These are phyloP conservation scores for Amanita pallidorosea DNA, from an alignment of 768 basidiomycete species.

Conservation along the genomic window DNA sequence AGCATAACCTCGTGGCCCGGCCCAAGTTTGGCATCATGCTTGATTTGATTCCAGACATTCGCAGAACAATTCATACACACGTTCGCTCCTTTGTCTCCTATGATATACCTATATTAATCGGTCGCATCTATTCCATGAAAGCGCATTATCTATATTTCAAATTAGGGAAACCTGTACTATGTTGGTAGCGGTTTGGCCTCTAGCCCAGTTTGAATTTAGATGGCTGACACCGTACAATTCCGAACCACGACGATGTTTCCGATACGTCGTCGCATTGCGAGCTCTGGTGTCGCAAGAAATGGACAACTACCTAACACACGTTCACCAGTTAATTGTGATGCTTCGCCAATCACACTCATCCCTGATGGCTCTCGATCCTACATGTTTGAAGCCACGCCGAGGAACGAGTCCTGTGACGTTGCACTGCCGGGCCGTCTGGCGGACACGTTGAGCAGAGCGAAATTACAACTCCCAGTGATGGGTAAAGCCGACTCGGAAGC, in stretches of 20 bases:
- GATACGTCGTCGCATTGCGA: neutral
- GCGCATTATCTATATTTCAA: neutral
- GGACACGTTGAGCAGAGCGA: neutral
- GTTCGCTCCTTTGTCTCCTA: neutral
- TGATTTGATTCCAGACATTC: neutral
- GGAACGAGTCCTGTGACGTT: neutral
- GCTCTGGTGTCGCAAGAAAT: neutral
- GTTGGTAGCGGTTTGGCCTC: neutral
- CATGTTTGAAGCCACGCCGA: neutral
- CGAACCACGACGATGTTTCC: neutral
- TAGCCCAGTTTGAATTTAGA: neutral
- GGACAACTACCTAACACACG: neutral
- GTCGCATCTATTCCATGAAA: neutral
- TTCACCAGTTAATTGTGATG: neutral
- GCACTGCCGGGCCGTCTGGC: neutral
- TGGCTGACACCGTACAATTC: neutral
- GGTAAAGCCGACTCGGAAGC: neutral
- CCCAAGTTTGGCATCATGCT: neutral
- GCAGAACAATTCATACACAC: neutral
- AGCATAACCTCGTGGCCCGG: constrained; percentile 19
- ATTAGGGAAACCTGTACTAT: neutral
- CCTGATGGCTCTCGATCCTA: neutral
- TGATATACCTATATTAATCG: neutral
- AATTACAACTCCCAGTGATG: neutral
- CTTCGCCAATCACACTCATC: neutral